Base-by-base conservation (phyloP, 352 stramenopile genomes). In the Peronospora farinosa region DNA sequence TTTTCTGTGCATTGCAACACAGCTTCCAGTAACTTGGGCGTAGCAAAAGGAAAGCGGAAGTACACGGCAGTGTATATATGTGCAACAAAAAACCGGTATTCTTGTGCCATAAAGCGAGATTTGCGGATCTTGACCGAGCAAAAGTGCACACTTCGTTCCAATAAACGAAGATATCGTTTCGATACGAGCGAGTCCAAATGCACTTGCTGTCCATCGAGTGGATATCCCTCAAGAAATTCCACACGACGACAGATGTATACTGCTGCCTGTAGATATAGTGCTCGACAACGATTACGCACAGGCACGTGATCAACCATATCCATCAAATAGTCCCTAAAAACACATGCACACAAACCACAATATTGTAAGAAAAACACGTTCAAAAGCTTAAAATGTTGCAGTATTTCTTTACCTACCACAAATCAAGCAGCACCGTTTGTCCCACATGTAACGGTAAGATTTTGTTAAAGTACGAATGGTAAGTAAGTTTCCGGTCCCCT, bases 271-370 rank as follows among this genome's bases (percentile, higher is more conserved):
- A 91, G 54, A 51, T 88, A 89, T 30, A 93, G 57, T 47, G 71
- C 66, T 4, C 77, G 76, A 30, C 72, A 85, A 42, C 69, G 77
- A 37, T 88, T 89, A 13, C 79, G 77, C 31, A 84, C 65, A 1
- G 82, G 76, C 36, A 93, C 75, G 23, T 75, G 65, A 28, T 93
- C 79, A 36, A 78, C 78, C 74, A 89, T 87, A 53, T 93, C 79
- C 64, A 93, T 75, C 23, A 89, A 55, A 47, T 88, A 91, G 41
- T 78, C 72, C 76, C 73, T 84, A 46, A 16, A 6, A 35, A n/a
- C n/a, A 10, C 12, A 41, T 13, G 23, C 42, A 17, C 16, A 58
- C 42, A 54, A 47, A 43, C n/a, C 41, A 30, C 17, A 39, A 17
- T 8, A 16, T 41, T 17, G 21, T 36, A n/a, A n/a, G 7, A 35